Conservation (phyloP, 805 yeast species). For the Ogataea siamensis region DNA sequence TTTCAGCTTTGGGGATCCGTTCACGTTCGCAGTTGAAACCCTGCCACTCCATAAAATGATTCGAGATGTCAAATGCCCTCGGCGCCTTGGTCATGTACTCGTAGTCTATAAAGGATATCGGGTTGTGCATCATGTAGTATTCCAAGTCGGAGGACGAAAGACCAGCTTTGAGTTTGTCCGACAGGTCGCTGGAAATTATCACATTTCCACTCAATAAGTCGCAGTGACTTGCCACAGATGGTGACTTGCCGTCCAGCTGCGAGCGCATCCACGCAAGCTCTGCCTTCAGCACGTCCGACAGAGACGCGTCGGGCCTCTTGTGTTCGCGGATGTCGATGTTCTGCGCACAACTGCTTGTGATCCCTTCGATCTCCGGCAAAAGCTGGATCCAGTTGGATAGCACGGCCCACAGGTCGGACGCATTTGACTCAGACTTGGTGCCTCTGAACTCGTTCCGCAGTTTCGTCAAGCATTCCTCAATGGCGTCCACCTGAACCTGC, state of each 20-base stretch:
- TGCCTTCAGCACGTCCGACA: slow-evolving; percentile 38
- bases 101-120: slow-evolving; percentile 64
- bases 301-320: slow-evolving; percentile 8
- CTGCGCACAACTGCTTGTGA: slow-evolving; percentile 36
- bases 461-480: slow-evolving; percentile 46
- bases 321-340: slow-evolving; percentile 31
- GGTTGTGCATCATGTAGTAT: slow-evolving; percentile 27
- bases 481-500: slow-evolving; percentile 41
- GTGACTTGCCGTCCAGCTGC: slow-evolving; percentile 44
- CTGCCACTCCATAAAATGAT: slow-evolving; percentile 79
- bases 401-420: slow-evolving; percentile 56
- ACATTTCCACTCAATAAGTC: slow-evolving; percentile 75
- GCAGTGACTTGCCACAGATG: slow-evolving; percentile 64
- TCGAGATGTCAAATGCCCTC: slow-evolving; percentile 70
- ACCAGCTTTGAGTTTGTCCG: slow-evolving; percentile 19
- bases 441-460: slow-evolving; percentile 31
- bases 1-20: slow-evolving; percentile 54
- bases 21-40: slow-evolving; percentile 69
- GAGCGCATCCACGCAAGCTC: slow-evolving; percentile 58
- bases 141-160: slow-evolving; percentile 11
- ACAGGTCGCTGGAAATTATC: slow-evolving; percentile 48
- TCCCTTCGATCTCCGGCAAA: slow-evolving; percentile 50
- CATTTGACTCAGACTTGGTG: slow-evolving; percentile 23
- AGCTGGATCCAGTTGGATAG: slow-evolving; percentile 60
- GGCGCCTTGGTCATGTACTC: slow-evolving; percentile 74